Evolutionary conservation across 1,139 yeast species (phyloP), one percentile per base, ranked within the genome.

Genomic region (Yamadazyma trypodendri): DNA sequence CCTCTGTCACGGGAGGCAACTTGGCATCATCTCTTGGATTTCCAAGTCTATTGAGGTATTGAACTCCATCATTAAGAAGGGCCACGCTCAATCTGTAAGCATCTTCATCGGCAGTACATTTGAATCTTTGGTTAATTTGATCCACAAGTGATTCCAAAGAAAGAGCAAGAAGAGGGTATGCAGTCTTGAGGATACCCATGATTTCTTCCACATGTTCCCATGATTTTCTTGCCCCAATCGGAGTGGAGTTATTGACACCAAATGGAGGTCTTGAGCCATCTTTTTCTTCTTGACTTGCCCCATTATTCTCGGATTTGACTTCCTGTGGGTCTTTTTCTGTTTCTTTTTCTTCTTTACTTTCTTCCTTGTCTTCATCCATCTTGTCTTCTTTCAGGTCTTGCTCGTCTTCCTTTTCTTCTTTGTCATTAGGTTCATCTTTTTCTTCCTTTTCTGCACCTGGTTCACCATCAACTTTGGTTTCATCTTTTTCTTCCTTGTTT

Each of bases 121-220:
- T 94, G 71, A 94, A 92, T 40, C 97, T 72, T 56, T 89, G 96
- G 55, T 84, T 85, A 40, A 94, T 86, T 65, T 94, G 98, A 54
- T 94, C 98, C 34, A 92, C 97, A 44, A 94, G 68, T 0, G 97
- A 88, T 61, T 94, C 99, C 47, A 94, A 71, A 0, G 97, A 89
- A 40, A 94, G 74, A 0, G 98, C 96, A 45, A 94, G 67, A 38
- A 94, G 66, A 7, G 99, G 99, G 60, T 90, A 92, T 0, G 97
- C 97, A 0, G 98, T 94, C 57, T 94, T 94, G 58, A 92, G 70
- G 38, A 90, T 88, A 20, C 94, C 94, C 87, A 89, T 88, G 43
- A 94, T 84, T 54, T 90, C 97, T 46, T 94, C 97, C 32, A 90
- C 90, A 55, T 89, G 84, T 51, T 88, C 96, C 94, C 96, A 87